These are phyloP conservation scores for Erodium texanum DNA, from an alignment of 441 rosid species.

Conservation along the genomic window DNA sequence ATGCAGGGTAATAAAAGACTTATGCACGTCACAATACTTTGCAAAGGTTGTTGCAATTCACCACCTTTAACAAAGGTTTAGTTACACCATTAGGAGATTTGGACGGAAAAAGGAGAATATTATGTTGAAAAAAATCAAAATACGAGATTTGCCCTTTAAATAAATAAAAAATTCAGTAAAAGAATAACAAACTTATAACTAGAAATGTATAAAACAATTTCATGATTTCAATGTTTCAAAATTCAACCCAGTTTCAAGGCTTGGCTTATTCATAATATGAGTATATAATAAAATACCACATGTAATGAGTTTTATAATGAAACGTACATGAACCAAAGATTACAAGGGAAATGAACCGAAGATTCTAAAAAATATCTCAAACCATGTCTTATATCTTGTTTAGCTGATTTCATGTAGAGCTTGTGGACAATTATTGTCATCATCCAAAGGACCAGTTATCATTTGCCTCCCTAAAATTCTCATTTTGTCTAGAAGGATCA, in stretches of 20 bases:
- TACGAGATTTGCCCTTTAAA: no score
- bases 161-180: no score
- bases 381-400: neutral
- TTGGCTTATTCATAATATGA: neutral
- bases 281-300: neutral
- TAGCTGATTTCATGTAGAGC: neutral
- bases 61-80: no score
- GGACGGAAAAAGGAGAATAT: no score
- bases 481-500: neutral
- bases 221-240: constrained; percentile 2
- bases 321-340: neutral
- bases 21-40: no score
- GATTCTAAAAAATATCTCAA: neutral
- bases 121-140: no score
- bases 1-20: no score
- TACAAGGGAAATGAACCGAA: neutral
- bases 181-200: no score
- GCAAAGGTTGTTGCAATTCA: no score
- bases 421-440: no score
- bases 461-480: neutral
- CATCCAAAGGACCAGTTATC: neutral
- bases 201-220: no score
- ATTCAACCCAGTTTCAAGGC: neutral
- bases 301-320: neutral
- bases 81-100: no score